These are phyloP conservation scores for Termitomyces sp. DNA, from an alignment of 768 basidiomycete genomes.

Conservation along the genomic window DNA sequence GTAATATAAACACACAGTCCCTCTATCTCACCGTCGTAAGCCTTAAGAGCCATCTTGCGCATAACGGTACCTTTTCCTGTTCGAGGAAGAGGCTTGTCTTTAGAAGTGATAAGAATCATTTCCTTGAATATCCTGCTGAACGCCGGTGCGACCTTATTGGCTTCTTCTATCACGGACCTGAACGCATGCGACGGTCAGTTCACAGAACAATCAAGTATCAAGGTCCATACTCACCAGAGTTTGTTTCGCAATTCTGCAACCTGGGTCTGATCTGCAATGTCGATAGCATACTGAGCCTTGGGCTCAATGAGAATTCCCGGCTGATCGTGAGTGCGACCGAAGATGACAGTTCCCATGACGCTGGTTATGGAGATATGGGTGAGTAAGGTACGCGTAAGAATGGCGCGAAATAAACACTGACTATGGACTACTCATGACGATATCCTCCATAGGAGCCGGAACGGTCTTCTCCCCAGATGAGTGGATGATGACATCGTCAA, in stretches of 20 bases:
- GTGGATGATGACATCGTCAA: conserved; percentile 38
- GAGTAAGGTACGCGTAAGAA: neutral
- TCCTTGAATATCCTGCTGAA: conserved; percentile 50
- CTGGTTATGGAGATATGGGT: neutral
- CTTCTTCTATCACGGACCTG: conserved; percentile 40
- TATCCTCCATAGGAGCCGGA: conserved; percentile 31
- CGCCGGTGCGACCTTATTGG: conserved; percentile 36
- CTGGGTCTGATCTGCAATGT: conserved; percentile 18
- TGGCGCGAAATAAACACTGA: conserved; percentile 4
- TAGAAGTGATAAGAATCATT: conserved; percentile 45
- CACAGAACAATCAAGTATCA: neutral
- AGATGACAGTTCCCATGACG: conserved; percentile 32
- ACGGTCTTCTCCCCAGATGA: conserved; percentile 37
- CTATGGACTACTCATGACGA: conserved; percentile 21
- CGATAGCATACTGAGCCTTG: conserved; percentile 17
- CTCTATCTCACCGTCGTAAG: conserved; percentile 42
- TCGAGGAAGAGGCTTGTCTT: conserved; percentile 40
- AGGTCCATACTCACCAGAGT: conserved; percentile 26
- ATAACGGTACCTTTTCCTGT: conserved; percentile 46
- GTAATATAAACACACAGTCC: conserved; percentile 26
- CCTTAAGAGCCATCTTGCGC: conserved; percentile 35
- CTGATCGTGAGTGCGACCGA: conserved; percentile 33
- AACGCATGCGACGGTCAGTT: neutral
- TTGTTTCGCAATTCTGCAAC: conserved; percentile 29
- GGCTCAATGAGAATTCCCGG: conserved; percentile 27